Conservation (phyloP, 1,139 yeast genomes). For the Hansenula lynferdii region DNA sequence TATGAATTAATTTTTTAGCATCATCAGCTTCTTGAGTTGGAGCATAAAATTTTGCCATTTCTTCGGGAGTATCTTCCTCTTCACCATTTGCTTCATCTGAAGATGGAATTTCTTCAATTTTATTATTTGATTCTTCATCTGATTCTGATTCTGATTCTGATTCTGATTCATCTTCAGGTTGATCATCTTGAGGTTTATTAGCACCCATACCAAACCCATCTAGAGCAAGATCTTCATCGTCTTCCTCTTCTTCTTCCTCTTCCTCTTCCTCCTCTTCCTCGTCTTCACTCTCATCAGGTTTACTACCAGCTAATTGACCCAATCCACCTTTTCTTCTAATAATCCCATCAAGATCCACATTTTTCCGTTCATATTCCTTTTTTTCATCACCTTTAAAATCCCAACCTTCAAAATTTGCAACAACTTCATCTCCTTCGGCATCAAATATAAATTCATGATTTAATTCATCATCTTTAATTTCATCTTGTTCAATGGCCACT, state of each 20-base stretch:
- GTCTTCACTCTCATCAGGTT: slow-evolving; percentile 28
- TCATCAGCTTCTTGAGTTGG: slow-evolving; percentile 45
- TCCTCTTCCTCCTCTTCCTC: slow-evolving; percentile 32
- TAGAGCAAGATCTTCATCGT: slow-evolving; percentile 43
- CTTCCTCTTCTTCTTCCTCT: slow-evolving; percentile 31
- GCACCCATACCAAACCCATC: slow-evolving; percentile 75
- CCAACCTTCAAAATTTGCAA: slow-evolving; percentile 69
- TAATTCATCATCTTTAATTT: slow-evolving; percentile 45
- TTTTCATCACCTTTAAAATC: slow-evolving; percentile 58
- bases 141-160: slow-evolving; percentile 23
- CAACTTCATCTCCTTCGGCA: slow-evolving; percentile 51
- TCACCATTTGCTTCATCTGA: slow-evolving; percentile 28
- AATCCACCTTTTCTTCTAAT: slow-evolving; percentile 79
- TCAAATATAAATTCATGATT: slow-evolving; percentile 70
- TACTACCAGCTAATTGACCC: slow-evolving; percentile 47
- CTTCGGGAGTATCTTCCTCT: slow-evolving; percentile 67
- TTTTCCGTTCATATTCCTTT: slow-evolving; percentile 36
- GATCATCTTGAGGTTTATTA: slow-evolving; percentile 9
- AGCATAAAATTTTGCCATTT: slow-evolving; percentile 64
- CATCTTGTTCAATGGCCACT: slow-evolving; percentile 22
- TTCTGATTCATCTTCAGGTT: slow-evolving; percentile 23
- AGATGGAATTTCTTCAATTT: no score
- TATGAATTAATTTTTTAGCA: slow-evolving; percentile 42
- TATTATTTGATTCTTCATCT: slow-evolving; percentile 5
- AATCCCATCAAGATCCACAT: slow-evolving; percentile 84